These are phyloP conservation scores for Talaromyces islandicus DNA, from an alignment of 2,329 filamentous ascomycete species.

Conservation along the genomic window DNA sequence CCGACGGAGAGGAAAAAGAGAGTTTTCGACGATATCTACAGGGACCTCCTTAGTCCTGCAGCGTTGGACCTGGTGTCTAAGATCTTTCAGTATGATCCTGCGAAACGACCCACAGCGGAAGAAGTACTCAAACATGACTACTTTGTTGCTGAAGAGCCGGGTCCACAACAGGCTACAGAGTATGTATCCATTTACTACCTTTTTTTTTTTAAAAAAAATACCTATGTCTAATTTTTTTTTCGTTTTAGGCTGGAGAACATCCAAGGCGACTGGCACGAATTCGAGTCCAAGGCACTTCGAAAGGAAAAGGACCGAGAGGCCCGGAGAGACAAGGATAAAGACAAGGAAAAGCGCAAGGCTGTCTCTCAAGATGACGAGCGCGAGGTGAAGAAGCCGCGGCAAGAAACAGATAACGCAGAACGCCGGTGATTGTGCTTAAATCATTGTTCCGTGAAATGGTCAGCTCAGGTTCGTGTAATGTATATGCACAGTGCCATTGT, in stretches of 20 bases:
- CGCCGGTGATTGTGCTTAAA: not conserved
- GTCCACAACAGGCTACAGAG: constrained; percentile 72
- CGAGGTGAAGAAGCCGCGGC: constrained; percentile 33
- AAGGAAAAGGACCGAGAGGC: constrained; percentile 71
- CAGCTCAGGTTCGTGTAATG: no score
- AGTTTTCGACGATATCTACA: constrained; percentile 78
- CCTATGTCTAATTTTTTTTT: constrained; percentile 6
- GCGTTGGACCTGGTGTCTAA: constrained; percentile 75
- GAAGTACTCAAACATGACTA: constrained; percentile 83
- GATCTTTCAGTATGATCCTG: constrained; percentile 89
- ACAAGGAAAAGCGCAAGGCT: constrained; percentile 48
- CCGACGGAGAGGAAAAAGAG: constrained; percentile 67
- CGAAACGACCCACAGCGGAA: constrained; percentile 72
- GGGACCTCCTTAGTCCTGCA: constrained; percentile 66
- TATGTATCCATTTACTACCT: constrained; percentile 45
- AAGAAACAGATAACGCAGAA: constrained; percentile 18
- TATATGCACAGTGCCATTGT: no score
- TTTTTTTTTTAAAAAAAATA: constrained; percentile 4
- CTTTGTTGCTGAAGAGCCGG: constrained; percentile 76
- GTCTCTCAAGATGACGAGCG: constrained; percentile 29
- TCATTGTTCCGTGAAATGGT: not conserved
- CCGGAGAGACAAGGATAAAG: constrained; percentile 42
- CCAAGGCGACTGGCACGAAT: constrained; percentile 96
- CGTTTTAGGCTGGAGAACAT: constrained; percentile 62
- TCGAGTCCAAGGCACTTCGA: constrained; percentile 89